Percentiles rank a stretch among this genome's conserved stretches.
phyloP scores from a whole-genome alignment of 108 stramenopile species.

The Nitzschia palea region DNA sequence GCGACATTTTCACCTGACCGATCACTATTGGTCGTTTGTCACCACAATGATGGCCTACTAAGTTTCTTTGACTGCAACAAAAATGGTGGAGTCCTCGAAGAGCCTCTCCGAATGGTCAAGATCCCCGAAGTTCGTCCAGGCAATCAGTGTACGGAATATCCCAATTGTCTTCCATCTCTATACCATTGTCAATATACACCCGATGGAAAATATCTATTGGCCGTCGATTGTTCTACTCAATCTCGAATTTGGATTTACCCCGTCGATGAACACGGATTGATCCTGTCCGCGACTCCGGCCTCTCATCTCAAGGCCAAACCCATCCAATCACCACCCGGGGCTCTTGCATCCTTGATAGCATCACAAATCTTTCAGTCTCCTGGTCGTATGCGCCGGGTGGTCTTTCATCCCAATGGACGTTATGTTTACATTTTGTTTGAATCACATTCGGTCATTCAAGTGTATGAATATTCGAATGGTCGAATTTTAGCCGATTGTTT shows the following conservation, averaged over 20 bases:
- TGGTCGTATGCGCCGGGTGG: constrained; percentile 15
- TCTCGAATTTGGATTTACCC: constrained; percentile 21
- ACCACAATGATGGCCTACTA: constrained; percentile 28
- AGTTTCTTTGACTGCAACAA: constrained; percentile 27
- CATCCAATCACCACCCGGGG: constrained; percentile 1
- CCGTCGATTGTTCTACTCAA: constrained; percentile 25
- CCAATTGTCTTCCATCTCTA: constrained; percentile 19
- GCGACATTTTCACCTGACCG: constrained; percentile 27
- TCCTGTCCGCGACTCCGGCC: constrained; percentile 3
- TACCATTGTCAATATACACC: constrained; percentile 28
- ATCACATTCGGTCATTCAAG: constrained; percentile 24
- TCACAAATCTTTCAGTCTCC: background rate
- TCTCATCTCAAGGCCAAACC: constrained; percentile 15
- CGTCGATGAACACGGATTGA: constrained; percentile 21
- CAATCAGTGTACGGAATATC: constrained; percentile 11
- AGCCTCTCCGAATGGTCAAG: background rate
- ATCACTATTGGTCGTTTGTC: background rate
- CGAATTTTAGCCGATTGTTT: constrained; percentile 19
- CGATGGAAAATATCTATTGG: constrained; percentile 14
- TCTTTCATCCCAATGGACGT: constrained; percentile 26
- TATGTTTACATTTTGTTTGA: constrained; percentile 23
- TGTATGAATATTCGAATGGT: constrained; percentile 16
- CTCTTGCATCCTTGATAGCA: background rate
- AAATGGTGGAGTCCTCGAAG: constrained; percentile 12
- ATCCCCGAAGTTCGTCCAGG: constrained; percentile 25